These are phyloP conservation scores for Leishmania major DNA, from an alignment of 208 protist species.

Conservation along the genomic window DNA sequence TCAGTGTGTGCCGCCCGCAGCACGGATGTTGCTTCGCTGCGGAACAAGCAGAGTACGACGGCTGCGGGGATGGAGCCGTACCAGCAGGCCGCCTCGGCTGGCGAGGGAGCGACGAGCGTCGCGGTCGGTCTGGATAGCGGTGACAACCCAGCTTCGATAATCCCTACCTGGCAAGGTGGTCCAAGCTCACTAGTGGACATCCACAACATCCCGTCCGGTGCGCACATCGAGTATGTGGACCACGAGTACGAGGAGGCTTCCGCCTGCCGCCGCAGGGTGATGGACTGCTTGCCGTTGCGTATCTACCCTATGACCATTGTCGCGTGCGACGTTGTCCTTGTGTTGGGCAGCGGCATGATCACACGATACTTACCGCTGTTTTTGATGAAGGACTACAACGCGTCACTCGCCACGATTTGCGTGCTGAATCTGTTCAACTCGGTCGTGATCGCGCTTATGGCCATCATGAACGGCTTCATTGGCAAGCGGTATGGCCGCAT, in stretches of 20 bases:
- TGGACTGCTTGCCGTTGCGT: constrained; percentile 50
- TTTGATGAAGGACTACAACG: constrained; percentile 68
- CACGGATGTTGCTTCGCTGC: constrained; percentile 12
- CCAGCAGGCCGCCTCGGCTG: background rate
- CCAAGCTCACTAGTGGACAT: constrained; percentile 8
- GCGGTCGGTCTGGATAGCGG: constrained; percentile 3
- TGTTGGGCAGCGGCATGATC: constrained; percentile 74
- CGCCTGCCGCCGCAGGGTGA: constrained; percentile 34
- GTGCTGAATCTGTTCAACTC: constrained; percentile 52
- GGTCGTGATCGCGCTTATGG: constrained; percentile 50
- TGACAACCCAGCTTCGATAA: background rate
- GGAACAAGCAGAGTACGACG: background rate
- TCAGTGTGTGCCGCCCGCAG: constrained; percentile 42
- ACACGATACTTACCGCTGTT: constrained; percentile 78
- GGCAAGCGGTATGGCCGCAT: constrained; percentile 55
- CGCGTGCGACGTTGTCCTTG: constrained; percentile 44
- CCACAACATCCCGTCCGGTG: constrained; percentile 26
- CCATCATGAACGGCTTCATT: constrained; percentile 42
- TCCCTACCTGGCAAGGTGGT: background rate
- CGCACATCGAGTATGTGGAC: constrained; percentile 40
- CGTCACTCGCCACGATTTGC: constrained; percentile 42
- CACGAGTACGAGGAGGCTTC: constrained; percentile 43
- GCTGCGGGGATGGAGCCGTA: background rate
- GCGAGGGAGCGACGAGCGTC: background rate
- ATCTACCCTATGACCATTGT: constrained; percentile 53